These are phyloP conservation scores for Talaromyces piceae DNA, from an alignment of 2,329 filamentous ascomycete genomes.

Conservation along the genomic window DNA sequence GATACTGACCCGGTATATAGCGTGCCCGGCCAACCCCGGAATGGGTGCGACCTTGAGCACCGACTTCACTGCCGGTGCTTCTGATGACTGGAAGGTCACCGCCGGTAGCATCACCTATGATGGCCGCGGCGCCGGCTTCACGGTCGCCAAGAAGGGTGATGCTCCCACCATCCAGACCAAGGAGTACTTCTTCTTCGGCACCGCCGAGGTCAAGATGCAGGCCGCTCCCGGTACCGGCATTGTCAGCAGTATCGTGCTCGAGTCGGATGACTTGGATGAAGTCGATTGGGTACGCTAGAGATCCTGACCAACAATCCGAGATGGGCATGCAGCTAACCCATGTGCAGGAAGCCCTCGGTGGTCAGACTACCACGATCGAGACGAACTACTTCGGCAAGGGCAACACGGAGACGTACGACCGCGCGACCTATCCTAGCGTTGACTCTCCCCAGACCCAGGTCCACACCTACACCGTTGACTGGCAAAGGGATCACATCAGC, in stretches of 20 bases:
- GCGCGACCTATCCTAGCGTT: constrained; percentile 67
- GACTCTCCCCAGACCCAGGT: constrained; percentile 46
- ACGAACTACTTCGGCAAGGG: constrained; percentile 98
- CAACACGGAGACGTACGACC: constrained; percentile 69
- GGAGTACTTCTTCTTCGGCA: constrained; percentile 98
- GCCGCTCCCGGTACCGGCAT: constrained; percentile 82
- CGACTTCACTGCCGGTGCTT: constrained; percentile 42
- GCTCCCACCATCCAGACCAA: constrained; percentile 78
- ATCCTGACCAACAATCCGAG: too few species aligned
- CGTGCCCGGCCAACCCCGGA: constrained; percentile 64
- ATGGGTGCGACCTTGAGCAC: constrained; percentile 43
- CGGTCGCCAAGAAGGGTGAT: constrained; percentile 67
- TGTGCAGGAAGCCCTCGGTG: constrained; percentile 30
- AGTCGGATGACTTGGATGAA: constrained; percentile 92
- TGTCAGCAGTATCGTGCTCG: constrained; percentile 82
- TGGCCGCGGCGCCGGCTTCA: constrained; percentile 78
- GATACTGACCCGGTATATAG: constrained; percentile 22
- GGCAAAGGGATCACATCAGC: constrained; percentile 55
- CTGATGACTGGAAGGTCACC: constrained; percentile 66
- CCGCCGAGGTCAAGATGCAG: constrained; percentile 76
- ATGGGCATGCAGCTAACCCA: not conserved
- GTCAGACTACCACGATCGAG: constrained; percentile 45
- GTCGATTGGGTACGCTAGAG: constrained; percentile 86
- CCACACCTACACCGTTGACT: constrained; percentile 51
- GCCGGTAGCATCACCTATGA: constrained; percentile 36